Evolutionary conservation across 441 rosid genomes (phyloP), one percentile per base, ranked within the genome.

Genomic region (Erodium trifolium): DNA sequence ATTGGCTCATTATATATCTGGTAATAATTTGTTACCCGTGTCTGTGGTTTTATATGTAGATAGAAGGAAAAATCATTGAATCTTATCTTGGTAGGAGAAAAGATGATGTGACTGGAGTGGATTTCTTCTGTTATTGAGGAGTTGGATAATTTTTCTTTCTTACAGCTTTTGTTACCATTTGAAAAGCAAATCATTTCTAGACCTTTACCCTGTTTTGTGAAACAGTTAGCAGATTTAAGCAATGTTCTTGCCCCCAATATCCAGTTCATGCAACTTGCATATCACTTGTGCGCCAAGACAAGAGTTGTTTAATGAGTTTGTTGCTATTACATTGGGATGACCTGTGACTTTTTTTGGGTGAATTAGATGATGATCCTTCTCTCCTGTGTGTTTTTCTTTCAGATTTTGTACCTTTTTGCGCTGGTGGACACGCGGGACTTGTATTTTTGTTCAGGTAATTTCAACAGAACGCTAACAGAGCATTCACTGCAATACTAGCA

Each of bases 221-320:
- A 60, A 60, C 65, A 60, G 34, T 23, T 60, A 10, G 23, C 65
- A 23, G 31, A 60, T 60, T 10, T 60, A 60, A 19, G 29, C 37
- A 34, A 34, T 34, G 37, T 34, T 34, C 37, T 34, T 34, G 37
- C 37, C 37, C 37, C 37, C 65, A 60, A 60, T 60, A 43, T 43
- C 11, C 2, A 43, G 34, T 59, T 60, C 65, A 2, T 34, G 37
- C 37, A 34, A 34, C 37, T 34, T 9, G 63, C 63, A 57, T 43
- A 43, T 43, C 49, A 34, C 37, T 34, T 34, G 37, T 34, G 37
- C 5, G 37, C 37, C 37, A 3, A 34, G 37, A 34, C 37, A 34
- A 34, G 37, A 43, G 49, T 43, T 8, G 49, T 60, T 60, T 19
- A 60, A 60, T 60, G 65, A 60, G 65, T 60, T 60, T 60, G 65